phyloP scores from a whole-genome alignment of 2,329 filamentous ascomycete species.

The Parastagonospora avenae region DNA sequence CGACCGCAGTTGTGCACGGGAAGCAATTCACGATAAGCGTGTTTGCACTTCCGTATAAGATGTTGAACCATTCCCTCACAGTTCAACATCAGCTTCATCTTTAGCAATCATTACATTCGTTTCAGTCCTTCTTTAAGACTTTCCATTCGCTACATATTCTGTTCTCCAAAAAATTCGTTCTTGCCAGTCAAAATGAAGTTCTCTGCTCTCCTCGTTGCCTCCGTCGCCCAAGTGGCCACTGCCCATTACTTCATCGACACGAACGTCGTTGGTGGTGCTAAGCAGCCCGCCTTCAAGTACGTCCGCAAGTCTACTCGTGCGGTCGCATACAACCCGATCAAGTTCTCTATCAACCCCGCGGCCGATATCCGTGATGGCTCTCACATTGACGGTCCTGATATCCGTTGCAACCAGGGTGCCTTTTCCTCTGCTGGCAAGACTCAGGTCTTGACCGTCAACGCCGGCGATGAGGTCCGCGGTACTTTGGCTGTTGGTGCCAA shows the following conservation, averaged over 20 bases:
- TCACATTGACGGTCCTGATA: slow-evolving; percentile 25
- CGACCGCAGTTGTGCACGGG: too few relatives aligned
- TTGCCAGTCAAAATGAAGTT: slow-evolving; percentile 24
- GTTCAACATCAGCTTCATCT: too few relatives aligned
- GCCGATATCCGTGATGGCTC: slow-evolving; percentile 25
- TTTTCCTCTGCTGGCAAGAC: slow-evolving; percentile 15
- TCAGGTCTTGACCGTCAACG: slow-evolving; percentile 15
- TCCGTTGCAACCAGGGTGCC: slow-evolving; percentile 34
- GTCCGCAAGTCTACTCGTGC: slow-evolving; percentile 31
- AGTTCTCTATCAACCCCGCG: slow-evolving; percentile 12
- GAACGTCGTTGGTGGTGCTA: slow-evolving; percentile 21
- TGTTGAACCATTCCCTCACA: too few relatives aligned
- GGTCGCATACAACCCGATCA: slow-evolving; percentile 29
- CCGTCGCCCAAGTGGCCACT: slow-evolving; percentile 18
- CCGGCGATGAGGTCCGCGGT: slow-evolving; percentile 21
- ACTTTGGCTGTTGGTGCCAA: slow-evolving; percentile 22
- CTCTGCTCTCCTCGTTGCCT: slow-evolving; percentile 18
- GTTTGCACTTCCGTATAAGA: too few relatives aligned
- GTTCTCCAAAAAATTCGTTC: too few relatives aligned
- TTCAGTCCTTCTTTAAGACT: too few relatives aligned
- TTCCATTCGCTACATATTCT: too few relatives aligned
- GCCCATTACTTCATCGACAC: slow-evolving; percentile 36
- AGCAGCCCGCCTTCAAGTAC: slow-evolving; percentile 23
- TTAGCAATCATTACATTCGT: too few relatives aligned
- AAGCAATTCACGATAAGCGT: too few relatives aligned